Percentiles rank a stretch among this genome's conserved stretches.
These are phyloP conservation scores for Colletotrichum eleusines DNA, from an alignment of 2,329 filamentous ascomycete genomes.

Conservation along the genomic window DNA sequence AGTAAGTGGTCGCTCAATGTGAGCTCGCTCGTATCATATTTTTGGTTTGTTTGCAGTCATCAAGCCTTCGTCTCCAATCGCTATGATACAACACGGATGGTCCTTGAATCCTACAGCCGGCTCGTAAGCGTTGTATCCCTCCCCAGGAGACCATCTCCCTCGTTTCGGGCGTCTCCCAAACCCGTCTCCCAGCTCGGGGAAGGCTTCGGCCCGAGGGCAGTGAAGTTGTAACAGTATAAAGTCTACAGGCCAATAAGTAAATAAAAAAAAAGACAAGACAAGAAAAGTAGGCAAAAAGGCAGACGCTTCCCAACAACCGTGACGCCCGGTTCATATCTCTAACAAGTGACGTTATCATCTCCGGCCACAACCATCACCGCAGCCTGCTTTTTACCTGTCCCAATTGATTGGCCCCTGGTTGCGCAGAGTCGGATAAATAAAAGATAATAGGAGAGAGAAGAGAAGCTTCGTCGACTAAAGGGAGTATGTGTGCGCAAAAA, in stretches of 20 bases:
- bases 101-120: slow-evolving; percentile 41
- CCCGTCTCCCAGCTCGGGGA: slow-evolving; percentile 26
- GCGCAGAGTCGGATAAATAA: slow-evolving; percentile 34
- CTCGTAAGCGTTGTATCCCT: slow-evolving; percentile 28
- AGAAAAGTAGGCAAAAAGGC: slow-evolving; percentile 34
- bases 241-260: slow-evolving; percentile 35
- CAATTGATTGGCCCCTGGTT: slow-evolving; percentile 30
- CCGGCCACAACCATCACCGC: slow-evolving; percentile 33
- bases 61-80: slow-evolving; percentile 40
- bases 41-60: slow-evolving; percentile 21
- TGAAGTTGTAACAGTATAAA: slow-evolving; percentile 41
- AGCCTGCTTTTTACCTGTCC: slow-evolving; percentile 37
- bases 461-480: slow-evolving; percentile 41
- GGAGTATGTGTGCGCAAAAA: slow-evolving; percentile 40
- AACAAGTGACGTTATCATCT: slow-evolving; percentile 40
- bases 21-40: slow-evolving; percentile 37
- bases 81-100: slow-evolving; percentile 42
- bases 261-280: neutral
- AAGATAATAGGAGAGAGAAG: slow-evolving; percentile 28
- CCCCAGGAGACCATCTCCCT: slow-evolving; percentile 19
- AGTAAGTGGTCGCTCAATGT: slow-evolving; percentile 24
- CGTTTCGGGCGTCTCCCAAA: slow-evolving; percentile 23
- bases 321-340: slow-evolving; percentile 42
- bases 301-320: slow-evolving; percentile 41
- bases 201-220: slow-evolving; percentile 26